Evolutionary conservation across 345 rosid species (phyloP).

Genomic region (Sonneratia alba): DNA sequence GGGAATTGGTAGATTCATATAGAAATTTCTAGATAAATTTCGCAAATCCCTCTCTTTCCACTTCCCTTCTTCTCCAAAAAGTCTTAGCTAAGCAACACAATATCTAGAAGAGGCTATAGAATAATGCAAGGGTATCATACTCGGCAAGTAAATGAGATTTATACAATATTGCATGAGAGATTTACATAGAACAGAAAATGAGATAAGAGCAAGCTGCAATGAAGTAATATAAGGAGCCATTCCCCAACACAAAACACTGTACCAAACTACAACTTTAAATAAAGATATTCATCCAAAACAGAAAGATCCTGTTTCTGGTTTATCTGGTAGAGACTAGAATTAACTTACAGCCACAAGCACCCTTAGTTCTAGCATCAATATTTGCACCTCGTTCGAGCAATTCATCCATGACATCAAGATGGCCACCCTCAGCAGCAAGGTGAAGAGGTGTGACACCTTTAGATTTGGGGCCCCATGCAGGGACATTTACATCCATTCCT

Average conservation of each 20-base stretch:
- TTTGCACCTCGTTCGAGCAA: slow-evolving; percentile 89
- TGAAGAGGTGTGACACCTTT: slow-evolving; percentile 86
- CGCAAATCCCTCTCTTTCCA: background rate
- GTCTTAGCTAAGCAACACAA: background rate
- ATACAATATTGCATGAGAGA: background rate
- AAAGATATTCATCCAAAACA: background rate
- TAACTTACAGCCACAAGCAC: slow-evolving; percentile 79
- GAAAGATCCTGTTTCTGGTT: background rate
- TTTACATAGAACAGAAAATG: background rate
- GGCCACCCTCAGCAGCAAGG: slow-evolving; percentile 98
- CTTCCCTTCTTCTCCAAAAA: background rate
- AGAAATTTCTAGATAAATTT: too few species aligned
- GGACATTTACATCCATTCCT: slow-evolving; percentile 75
- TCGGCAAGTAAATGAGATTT: background rate
- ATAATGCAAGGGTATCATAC: background rate
- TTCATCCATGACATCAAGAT: slow-evolving; percentile 80
- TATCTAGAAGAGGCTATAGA: background rate
- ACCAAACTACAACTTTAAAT: background rate
- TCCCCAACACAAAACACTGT: background rate
- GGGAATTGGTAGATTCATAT: background rate
- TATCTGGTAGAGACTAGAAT: background rate
- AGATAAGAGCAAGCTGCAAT: background rate
- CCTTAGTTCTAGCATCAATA: slow-evolving; percentile 89
- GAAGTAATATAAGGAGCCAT: background rate
- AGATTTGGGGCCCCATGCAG: slow-evolving; percentile 86